These are phyloP conservation scores for Lentinula lateritia DNA, from an alignment of 768 basidiomycete genomes.

Conservation along the genomic window DNA sequence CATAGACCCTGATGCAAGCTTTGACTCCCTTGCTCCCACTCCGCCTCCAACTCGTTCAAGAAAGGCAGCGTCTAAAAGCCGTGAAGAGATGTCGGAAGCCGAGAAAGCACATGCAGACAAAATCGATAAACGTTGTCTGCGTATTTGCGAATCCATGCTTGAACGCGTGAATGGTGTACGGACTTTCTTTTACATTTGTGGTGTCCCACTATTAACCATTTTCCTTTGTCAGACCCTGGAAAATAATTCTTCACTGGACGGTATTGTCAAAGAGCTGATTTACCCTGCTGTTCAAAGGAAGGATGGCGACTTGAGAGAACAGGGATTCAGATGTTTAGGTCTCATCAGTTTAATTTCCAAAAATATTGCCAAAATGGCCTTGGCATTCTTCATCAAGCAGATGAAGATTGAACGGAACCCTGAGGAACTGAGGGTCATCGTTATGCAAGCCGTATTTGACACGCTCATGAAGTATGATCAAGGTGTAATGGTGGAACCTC, in stretches of 20 bases:
- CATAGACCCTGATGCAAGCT: constrained; percentile 4
- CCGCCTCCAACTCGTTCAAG: background rate
- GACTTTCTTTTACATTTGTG: background rate
- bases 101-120: constrained; percentile 46
- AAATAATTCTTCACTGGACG: constrained; percentile 46
- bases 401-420: constrained; percentile 16
- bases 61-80: background rate
- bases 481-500: constrained; percentile 40
- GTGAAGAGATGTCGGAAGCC: constrained; percentile 36
- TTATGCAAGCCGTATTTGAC: constrained; percentile 84
- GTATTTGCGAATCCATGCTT: constrained; percentile 60
- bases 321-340: background rate
- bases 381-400: constrained; percentile 3
- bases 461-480: constrained; percentile 78
- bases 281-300: constrained; percentile 1
- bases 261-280: constrained; percentile 33
- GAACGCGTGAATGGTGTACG: constrained; percentile 66
- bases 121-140: constrained; percentile 56
- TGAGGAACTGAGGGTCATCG: constrained; percentile 57
- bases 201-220: constrained; percentile 1
- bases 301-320: background rate
- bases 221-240: constrained; percentile 48
- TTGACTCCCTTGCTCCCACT: background rate
- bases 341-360: constrained; percentile 4
- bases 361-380: background rate